Base-by-base conservation (phyloP, 2,329 filamentous ascomycete species). In the Pezicula neosporulosa region DNA sequence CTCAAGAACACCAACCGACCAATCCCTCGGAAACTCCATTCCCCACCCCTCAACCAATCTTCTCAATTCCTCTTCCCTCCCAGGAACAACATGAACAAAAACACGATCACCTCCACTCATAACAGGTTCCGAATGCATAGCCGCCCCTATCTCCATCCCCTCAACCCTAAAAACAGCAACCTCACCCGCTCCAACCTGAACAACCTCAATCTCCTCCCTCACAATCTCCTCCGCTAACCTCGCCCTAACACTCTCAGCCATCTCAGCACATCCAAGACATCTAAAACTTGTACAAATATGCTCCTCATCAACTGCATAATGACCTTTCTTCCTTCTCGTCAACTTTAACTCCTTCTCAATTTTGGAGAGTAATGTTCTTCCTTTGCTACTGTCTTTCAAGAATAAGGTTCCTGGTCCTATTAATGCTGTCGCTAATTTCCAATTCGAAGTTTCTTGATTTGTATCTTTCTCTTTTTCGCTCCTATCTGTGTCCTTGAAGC, bases 81-180 rank as follows among this genome's bases (percentile, higher is more conserved):
- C 50, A 16, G 50, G 50, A 27, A 52, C 42, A 27, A 49, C 47
- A 36, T 52, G 46, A 21, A 52, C 50, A 36, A 52, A 49, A 2
- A 52, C 36, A 33, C 50, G 27, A 49, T 52, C 50, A 6, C 50
- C 28, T 4, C 10, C 9, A 12, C 28, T 28, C 33, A 48, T 52
- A 19, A 6, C 15, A 12, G 50, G 50, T 33, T 52, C 50, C 8
- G 36, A 44, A 49, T 52, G 50, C 46, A 49, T 46, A 7, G 50
- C 50, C 35, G 35, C 13, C 28, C 6, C 2, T 18, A 18, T 35
- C 41, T 8, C 33, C 39, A 12, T 33, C 6, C 46, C 46, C 12
- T 52, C 50, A 33, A n/a, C 27, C 18, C 35, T 24, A 46, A 52
- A 52, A 13, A 52, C 41, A 2, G 39, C 46, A 3, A 49, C 21